Evolutionary conservation across 2,329 filamentous ascomycete genomes (phyloP).

Genomic region (Aspergillus versicolor): DNA sequence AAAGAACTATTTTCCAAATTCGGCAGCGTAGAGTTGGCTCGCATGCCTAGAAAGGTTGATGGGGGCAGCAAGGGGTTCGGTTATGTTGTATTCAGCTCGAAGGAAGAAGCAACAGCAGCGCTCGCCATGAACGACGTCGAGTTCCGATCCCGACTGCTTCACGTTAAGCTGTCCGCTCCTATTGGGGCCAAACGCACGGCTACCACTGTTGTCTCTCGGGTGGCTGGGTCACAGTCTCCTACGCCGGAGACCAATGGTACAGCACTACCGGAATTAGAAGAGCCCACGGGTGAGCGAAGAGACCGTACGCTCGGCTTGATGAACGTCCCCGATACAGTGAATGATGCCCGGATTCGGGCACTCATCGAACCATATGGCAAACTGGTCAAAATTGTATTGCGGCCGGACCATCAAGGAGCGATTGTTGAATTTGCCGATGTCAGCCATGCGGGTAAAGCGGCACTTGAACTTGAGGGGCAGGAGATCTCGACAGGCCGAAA

Average conservation of each 20-base stretch:
- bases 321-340: constrained; percentile 88
- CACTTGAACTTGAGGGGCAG: constrained; percentile 46
- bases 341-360: constrained; percentile 75
- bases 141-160: constrained; percentile 65
- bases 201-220: constrained; percentile 46
- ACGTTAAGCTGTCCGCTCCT: constrained; percentile 58
- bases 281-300: constrained; percentile 45
- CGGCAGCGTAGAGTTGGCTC: constrained; percentile 70
- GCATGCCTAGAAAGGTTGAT: constrained; percentile 66
- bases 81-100: constrained; percentile 74
- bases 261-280: constrained; percentile 36
- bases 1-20: constrained; percentile 70
- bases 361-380: constrained; percentile 69
- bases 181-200: constrained; percentile 44
- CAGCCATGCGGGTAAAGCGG: constrained; percentile 64
- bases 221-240: constrained; percentile 35
- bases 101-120: constrained; percentile 65
- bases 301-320: constrained; percentile 78
- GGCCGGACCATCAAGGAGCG: constrained; percentile 79
- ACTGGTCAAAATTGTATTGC: constrained; percentile 73
- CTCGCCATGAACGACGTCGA: constrained; percentile 69
- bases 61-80: constrained; percentile 74
- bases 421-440: constrained; percentile 77
- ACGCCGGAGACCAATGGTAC: constrained; percentile 36
- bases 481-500: constrained; percentile 45